Conservation (phyloP, 2,329 filamentous ascomycete genomes). For the Talaromyces funiculosus region DNA sequence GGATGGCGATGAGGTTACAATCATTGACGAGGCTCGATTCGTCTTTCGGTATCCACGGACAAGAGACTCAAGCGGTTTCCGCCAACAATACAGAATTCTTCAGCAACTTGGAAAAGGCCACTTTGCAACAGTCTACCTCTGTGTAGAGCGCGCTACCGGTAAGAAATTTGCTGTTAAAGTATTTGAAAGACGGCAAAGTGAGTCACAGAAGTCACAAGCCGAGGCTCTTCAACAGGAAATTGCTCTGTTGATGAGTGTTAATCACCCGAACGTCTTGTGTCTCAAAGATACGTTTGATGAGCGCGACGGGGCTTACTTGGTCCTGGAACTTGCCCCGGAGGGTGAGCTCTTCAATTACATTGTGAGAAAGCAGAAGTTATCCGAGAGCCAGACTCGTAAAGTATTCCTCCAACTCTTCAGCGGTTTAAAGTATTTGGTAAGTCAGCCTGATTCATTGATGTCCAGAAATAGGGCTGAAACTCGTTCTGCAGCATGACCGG, state of each 20-base stretch:
- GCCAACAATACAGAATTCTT: constrained; percentile 76
- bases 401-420: constrained; percentile 89
- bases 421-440: constrained; percentile 88
- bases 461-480: not conserved
- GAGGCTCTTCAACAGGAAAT: constrained; percentile 93
- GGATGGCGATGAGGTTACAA: constrained; percentile 84
- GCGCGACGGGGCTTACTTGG: constrained; percentile 79
- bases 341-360: constrained; percentile 97
- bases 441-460: constrained; percentile 22
- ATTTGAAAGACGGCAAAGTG: constrained; percentile 78
- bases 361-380: constrained; percentile 81
- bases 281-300: constrained; percentile 95
- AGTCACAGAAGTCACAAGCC: constrained; percentile 74
- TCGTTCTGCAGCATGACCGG: constrained; percentile 69
- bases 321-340: constrained; percentile 83
- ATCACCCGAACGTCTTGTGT: constrained; percentile 86
- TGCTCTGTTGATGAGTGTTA: constrained; percentile 93
- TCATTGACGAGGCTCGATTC: constrained; percentile 79
- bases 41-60: constrained; percentile 83
- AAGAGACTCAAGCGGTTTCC: constrained; percentile 69
- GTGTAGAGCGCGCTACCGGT: constrained; percentile 78
- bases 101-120: constrained; percentile 90
- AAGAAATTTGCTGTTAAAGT: constrained; percentile 87
- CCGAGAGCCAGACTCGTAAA: constrained; percentile 75
- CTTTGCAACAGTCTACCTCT: constrained; percentile 89